Evolutionary conservation across 495 filamentous ascomycete genomes (phyloP).

Genomic region (Lophiostoma macrostomum): DNA sequence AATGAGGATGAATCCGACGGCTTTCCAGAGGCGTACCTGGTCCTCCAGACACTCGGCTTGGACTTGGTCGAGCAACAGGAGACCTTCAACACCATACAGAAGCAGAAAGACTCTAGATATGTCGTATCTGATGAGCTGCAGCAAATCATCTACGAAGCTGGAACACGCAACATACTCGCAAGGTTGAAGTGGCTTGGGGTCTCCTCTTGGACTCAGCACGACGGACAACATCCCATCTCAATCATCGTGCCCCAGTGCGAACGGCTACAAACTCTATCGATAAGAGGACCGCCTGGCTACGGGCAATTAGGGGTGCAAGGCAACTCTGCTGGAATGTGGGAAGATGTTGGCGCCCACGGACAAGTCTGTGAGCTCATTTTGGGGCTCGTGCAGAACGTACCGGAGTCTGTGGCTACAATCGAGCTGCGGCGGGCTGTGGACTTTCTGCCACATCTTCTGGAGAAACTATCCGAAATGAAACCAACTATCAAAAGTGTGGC

Average conservation of each 20-base stretch:
- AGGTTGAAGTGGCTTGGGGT: constrained; percentile 22
- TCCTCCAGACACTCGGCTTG: too few species aligned
- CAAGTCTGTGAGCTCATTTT: constrained; percentile 7
- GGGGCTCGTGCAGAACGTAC: not conserved
- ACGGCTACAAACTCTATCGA: constrained; percentile 5
- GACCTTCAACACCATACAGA: too few species aligned
- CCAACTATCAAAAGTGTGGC: constrained; percentile 11
- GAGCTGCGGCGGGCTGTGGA: constrained; percentile 8
- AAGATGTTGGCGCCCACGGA: not conserved
- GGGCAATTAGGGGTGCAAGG: too few species aligned
- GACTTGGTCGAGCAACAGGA: too few species aligned
- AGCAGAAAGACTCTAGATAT: too few species aligned
- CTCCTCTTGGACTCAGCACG: not conserved
- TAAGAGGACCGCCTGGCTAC: too few species aligned
- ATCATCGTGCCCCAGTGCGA: constrained; percentile 1
- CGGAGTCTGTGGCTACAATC: constrained; percentile 1
- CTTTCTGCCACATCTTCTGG: constrained; percentile 7
- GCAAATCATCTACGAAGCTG: too few species aligned
- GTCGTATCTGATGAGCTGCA: too few species aligned
- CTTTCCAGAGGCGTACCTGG: too few species aligned
- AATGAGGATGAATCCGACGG: too few species aligned
- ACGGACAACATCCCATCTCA: too few species aligned
- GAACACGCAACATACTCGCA: too few species aligned
- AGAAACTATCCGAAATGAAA: not conserved
- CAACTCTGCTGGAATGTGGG: not conserved